These are phyloP conservation scores for Rhododendron griersonianum DNA, from an alignment of 148 eudicot genomes.

Conservation along the genomic window DNA sequence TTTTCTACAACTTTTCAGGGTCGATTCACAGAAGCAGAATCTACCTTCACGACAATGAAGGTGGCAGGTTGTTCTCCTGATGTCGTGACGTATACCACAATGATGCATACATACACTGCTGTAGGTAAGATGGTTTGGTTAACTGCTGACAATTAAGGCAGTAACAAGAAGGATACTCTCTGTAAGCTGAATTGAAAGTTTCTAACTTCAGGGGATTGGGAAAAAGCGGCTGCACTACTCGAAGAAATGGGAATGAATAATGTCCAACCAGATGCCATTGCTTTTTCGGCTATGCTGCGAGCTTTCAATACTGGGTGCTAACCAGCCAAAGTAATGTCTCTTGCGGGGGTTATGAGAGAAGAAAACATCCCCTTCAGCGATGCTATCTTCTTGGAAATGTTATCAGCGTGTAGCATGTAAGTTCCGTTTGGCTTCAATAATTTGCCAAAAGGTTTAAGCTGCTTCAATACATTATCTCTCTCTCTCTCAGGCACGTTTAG, in stretches of 20 bases:
- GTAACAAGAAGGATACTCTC: background rate
- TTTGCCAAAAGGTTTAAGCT: background rate
- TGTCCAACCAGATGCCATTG: conserved; percentile 69
- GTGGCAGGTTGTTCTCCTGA: conserved; percentile 78
- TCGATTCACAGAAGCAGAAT: too few relatives aligned
- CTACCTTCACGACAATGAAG: too few relatives aligned
- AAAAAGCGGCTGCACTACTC: conserved; percentile 56
- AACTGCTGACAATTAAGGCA: background rate
- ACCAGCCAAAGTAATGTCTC: conserved; percentile 61
- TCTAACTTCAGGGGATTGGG: conserved; percentile 57
- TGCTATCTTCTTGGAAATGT: conserved; percentile 69
- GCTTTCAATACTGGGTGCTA: conserved; percentile 73
- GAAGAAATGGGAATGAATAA: conserved; percentile 71
- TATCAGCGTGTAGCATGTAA: conserved; percentile 90
- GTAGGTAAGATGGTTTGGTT: conserved; percentile 43
- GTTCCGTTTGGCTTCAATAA: conserved; percentile 19
- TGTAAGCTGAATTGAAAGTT: background rate
- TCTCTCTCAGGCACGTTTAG: too few relatives aligned
- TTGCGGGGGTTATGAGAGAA: conserved; percentile 57
- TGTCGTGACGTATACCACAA: conserved; percentile 69
- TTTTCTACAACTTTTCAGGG: too few relatives aligned
- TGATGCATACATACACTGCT: conserved; percentile 68
- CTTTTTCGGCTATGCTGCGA: conserved; percentile 88
- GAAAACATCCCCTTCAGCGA: conserved; percentile 55
- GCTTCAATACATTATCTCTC: background rate